phyloP scores from a whole-genome alignment of 148 eudicot species.

The Silene conica region DNA sequence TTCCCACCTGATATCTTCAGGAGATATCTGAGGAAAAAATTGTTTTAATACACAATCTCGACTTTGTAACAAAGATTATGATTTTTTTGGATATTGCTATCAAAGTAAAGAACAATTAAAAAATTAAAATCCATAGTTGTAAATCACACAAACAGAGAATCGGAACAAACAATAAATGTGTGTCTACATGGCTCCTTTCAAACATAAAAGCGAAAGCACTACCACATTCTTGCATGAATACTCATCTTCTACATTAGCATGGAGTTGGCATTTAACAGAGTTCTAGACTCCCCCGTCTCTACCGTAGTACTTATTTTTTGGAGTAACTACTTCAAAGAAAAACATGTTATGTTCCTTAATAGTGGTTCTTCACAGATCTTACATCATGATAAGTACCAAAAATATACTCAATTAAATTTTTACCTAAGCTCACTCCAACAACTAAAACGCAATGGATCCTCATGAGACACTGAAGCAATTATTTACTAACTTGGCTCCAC shows the following conservation, averaged over 20 bases:
- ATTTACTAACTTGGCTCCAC: too few relatives aligned
- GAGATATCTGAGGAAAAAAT: slow-evolving; percentile 37
- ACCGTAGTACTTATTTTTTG: too few relatives aligned
- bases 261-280: too few relatives aligned
- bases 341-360: too few relatives aligned
- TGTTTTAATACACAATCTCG: not conserved
- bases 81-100: not conserved
- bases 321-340: too few relatives aligned
- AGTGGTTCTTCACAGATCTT: too few relatives aligned
- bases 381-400: too few relatives aligned
- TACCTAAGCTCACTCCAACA: not conserved
- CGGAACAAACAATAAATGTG: not conserved
- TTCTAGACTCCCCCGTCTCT: too few relatives aligned
- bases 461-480: not conserved
- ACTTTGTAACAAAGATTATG: not conserved
- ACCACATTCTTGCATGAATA: not conserved
- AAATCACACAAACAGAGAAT: not conserved
- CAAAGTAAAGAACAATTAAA: not conserved
- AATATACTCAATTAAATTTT: too few relatives aligned
- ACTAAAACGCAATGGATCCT: not conserved
- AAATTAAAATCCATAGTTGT: not conserved
- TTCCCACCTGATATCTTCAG: slow-evolving; percentile 58
- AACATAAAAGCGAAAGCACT: not conserved
- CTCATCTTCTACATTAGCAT: not conserved
- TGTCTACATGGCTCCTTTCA: not conserved